These are phyloP conservation scores for Sarocladiaceae sp. DNA, from an alignment of 2,329 filamentous ascomycete species.

Conservation along the genomic window DNA sequence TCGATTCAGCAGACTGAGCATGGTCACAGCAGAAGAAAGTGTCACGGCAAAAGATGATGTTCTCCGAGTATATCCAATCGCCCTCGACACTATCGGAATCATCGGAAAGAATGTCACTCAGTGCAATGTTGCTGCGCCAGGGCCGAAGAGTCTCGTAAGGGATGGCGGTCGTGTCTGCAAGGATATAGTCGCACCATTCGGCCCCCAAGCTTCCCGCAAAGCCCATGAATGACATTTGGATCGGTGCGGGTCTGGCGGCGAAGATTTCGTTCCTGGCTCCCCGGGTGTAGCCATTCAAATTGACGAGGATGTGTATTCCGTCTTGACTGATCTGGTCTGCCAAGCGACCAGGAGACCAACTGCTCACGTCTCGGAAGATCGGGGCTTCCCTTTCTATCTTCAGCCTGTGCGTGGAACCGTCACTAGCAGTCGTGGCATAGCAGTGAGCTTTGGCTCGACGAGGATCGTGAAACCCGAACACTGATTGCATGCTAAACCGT, in stretches of 20 bases:
- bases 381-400: conserved; percentile 93
- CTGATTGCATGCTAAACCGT: conserved; percentile 75
- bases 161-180: conserved; percentile 83
- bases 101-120: conserved; percentile 62
- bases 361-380: conserved; percentile 81
- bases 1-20: conserved; percentile 74
- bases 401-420: conserved; percentile 79
- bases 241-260: conserved; percentile 84
- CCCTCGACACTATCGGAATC: conserved; percentile 64
- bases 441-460: conserved; percentile 76
- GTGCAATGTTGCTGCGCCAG: conserved; percentile 64
- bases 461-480: conserved; percentile 84
- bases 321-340: conserved; percentile 83
- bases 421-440: conserved; percentile 90
- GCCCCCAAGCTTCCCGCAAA: conserved; percentile 94
- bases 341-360: conserved; percentile 77
- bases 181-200: conserved; percentile 97
- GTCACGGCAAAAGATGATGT: conserved; percentile 88
- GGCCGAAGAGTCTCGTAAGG: conserved; percentile 76
- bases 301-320: conserved; percentile 88
- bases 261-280: conserved; percentile 98
- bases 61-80: conserved; percentile 93
- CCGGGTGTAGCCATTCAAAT: conserved; percentile 95
- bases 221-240: conserved; percentile 99
- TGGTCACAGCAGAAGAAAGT: conserved; percentile 99